Evolutionary conservation across 1,284 basidiomycete species (phyloP), one percentile per base, ranked within the genome.

Genomic region (Uromyces viciae-fabae): DNA sequence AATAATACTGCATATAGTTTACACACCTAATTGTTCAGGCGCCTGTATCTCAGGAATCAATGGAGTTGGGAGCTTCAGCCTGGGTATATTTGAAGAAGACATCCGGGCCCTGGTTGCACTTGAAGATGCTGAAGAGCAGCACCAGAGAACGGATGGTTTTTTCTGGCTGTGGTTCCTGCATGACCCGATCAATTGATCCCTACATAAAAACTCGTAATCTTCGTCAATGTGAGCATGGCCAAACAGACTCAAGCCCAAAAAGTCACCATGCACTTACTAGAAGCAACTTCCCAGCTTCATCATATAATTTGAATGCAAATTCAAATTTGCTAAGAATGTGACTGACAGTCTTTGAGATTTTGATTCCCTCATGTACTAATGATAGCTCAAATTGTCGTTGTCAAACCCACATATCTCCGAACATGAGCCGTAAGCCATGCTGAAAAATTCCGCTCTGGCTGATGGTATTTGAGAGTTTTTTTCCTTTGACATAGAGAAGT

Each of bases 171-270:
- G 60, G 60, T 36, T 62, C 60, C 4, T 62, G 9, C 60, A 62
- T 62, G 19, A 62, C 31, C 3, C 60, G 28, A 62, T 36, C 60
- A 62, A 62, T 62, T 62, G 60, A 62, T n/a, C 60, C 60, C 60
- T 62, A 31, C 31, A 62, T 31, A n/a, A n/a, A n/a, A n/a, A n/a
- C n/a, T n/a, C n/a, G n/a, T n/a, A n/a, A n/a, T n/a, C n/a, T 3
- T 62, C 25, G 8, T 36, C 8, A 62, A 19, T 62, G n/a, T 28
- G 60, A n/a, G n/a, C 17, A 31, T 17, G 7, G 8, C 31, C 17
- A 7, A 62, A 62, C 28, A 4, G 4, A 56, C 22, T 22, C 52
- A 56, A 56, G 52, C 4, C 7, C 7, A 56, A 56, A 56, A 19
- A 19, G n/a, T n/a, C n/a, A 49, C 9, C 7, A 31, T 31, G 60